Evolutionary conservation across 257 asterid species (phyloP).

Genomic region (Solanum sejunctum): DNA sequence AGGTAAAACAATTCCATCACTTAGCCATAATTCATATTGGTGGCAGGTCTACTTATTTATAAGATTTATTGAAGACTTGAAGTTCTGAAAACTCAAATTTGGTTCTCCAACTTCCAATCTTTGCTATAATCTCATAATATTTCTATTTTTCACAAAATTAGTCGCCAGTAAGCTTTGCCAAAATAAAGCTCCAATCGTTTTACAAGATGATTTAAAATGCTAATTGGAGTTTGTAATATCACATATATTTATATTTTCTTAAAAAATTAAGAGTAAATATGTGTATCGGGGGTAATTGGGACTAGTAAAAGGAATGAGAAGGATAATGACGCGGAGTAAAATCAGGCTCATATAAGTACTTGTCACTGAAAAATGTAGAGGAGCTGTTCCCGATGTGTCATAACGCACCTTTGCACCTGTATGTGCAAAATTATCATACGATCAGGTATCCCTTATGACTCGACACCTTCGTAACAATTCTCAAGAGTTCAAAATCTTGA

Average conservation of each 20-base stretch:
- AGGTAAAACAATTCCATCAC: no score
- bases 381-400: background rate
- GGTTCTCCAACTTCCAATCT: background rate
- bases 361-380: fast-evolving
- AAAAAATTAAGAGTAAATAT: background rate
- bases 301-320: fast-evolving
- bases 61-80: background rate
- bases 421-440: background rate
- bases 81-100: background rate
- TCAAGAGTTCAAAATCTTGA: no score
- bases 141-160: background rate
- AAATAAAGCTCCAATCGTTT: background rate
- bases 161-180: background rate
- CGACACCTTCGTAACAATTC: no score
- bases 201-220: background rate
- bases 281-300: background rate
- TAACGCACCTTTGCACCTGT: fast-evolving
- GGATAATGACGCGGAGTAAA: fast-evolving
- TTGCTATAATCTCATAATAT: background rate
- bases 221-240: background rate
- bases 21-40: no score
- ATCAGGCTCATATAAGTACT: fast-evolving
- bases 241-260: background rate
- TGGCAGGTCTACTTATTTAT: background rate
- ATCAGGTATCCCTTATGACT: no score